A percentile compares a stretch with the other conserved stretches of the same genome.
phyloP scores from a whole-genome alignment of 2,329 filamentous ascomycete species.

The Tolypocladium sp. region DNA sequence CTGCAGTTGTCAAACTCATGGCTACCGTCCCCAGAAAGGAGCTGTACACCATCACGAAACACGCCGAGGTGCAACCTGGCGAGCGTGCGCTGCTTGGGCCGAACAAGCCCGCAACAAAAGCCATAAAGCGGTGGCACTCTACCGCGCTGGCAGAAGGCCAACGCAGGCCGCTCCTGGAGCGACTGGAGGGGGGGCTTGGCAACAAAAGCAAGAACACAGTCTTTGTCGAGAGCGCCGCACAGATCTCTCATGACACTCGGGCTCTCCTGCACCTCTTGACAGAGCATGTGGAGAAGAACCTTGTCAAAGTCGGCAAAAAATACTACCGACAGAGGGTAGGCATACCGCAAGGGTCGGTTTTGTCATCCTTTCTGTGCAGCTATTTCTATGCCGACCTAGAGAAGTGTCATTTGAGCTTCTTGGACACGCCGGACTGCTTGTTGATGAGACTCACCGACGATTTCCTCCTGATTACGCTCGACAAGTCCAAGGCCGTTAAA shows the following conservation, averaged over 20 bases:
- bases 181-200: slow-evolving; percentile 30
- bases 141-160: slow-evolving; percentile 37
- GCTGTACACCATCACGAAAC: slow-evolving; percentile 62
- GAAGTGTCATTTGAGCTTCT: slow-evolving; percentile 55
- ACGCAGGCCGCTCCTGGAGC: slow-evolving; percentile 31
- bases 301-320: slow-evolving; percentile 81
- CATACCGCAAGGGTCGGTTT: slow-evolving; percentile 85
- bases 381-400: slow-evolving; percentile 94
- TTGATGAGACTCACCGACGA: slow-evolving; percentile 84
- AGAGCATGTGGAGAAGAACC: slow-evolving; percentile 75
- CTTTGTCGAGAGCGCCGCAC: slow-evolving; percentile 62
- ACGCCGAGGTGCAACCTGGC: slow-evolving; percentile 59
- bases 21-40: slow-evolving; percentile 43
- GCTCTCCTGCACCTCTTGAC: slow-evolving; percentile 60
- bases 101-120: slow-evolving; percentile 20
- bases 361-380: slow-evolving; percentile 84
- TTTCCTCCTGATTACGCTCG: slow-evolving; percentile 77
- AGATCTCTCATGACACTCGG: slow-evolving; percentile 45
- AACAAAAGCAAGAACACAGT: slow-evolving; percentile 55
- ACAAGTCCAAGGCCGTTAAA: slow-evolving; percentile 52
- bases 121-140: slow-evolving; percentile 41
- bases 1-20: slow-evolving; percentile 60
- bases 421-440: slow-evolving; percentile 47
- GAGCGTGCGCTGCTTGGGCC: slow-evolving; percentile 15
- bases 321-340: slow-evolving; percentile 81